Evolutionary conservation across 2,329 filamentous ascomycete species (phyloP).

Genomic region (Drechmeria coniospora): DNA sequence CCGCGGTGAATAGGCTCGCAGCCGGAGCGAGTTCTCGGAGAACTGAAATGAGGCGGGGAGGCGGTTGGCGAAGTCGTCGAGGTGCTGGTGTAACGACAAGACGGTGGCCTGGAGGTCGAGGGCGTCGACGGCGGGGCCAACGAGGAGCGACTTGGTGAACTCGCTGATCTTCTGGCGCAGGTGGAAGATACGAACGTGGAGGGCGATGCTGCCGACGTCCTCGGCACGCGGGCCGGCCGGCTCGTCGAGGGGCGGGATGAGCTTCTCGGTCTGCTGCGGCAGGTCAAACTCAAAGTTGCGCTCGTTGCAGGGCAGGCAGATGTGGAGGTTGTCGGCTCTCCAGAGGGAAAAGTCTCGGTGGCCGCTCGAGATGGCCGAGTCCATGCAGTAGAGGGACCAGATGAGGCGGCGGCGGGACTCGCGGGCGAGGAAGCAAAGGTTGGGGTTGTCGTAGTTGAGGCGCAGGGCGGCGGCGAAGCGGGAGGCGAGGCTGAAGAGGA

Average conservation of each 20-base stretch:
- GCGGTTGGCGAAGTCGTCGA: slow-evolving; percentile 36
- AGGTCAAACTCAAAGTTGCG: slow-evolving; percentile 40
- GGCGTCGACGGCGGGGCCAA: slow-evolving; percentile 22
- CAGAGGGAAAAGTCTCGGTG: slow-evolving; percentile 30
- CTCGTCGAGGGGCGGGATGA: slow-evolving; percentile 31
- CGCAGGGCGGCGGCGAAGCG: slow-evolving; percentile 26
- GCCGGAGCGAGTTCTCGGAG: slow-evolving; percentile 38
- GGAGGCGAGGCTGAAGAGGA: slow-evolving; percentile 27
- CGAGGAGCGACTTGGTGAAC: slow-evolving; percentile 29
- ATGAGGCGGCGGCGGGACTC: slow-evolving; percentile 27
- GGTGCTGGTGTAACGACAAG: slow-evolving; percentile 30
- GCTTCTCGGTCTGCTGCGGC: slow-evolving; percentile 35
- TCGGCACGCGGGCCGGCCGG: slow-evolving; percentile 30
- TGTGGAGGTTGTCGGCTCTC: slow-evolving; percentile 23
- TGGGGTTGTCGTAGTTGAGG: slow-evolving; percentile 25
- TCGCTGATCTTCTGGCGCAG: slow-evolving; percentile 39
- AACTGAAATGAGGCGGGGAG: slow-evolving; percentile 41
- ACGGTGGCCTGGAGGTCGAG: slow-evolving; percentile 27
- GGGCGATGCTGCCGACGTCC: slow-evolving; percentile 38
- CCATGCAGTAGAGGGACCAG: slow-evolving; percentile 29
- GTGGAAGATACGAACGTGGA: slow-evolving; percentile 40
- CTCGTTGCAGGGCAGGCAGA: slow-evolving; percentile 27
- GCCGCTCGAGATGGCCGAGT: slow-evolving; percentile 25
- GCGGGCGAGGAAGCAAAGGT: slow-evolving; percentile 23
- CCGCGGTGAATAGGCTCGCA: slow-evolving; percentile 40